A percentile compares a stretch with the other conserved stretches of the same genome.
These are phyloP conservation scores for Talaromyces thailandensis DNA, from an alignment of 495 filamentous ascomycete species.

Conservation along the genomic window DNA sequence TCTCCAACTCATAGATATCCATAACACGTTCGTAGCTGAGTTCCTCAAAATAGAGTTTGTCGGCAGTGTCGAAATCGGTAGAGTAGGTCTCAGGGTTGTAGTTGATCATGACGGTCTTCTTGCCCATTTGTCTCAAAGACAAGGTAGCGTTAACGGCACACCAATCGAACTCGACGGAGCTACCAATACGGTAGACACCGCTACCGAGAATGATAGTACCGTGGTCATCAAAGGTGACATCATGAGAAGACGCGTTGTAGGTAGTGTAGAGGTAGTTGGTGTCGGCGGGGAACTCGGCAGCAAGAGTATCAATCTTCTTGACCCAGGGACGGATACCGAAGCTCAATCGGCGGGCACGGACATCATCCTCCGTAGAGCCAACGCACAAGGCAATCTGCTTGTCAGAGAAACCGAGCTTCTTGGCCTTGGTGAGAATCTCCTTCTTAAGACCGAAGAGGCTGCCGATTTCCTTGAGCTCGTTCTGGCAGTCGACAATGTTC, in stretches of 20 bases:
- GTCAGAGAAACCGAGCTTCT: conserved; percentile 97
- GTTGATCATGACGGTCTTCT: conserved; percentile 99
- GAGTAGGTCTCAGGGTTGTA: conserved; percentile 84
- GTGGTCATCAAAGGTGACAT: conserved; percentile 92
- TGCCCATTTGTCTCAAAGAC: conserved; percentile 77
- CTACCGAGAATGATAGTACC: conserved; percentile 83
- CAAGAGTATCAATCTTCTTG: conserved; percentile 96
- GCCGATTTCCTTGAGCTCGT: conserved; percentile 79
- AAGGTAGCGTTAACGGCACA: conserved; percentile 91
- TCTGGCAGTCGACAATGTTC: conserved; percentile 86
- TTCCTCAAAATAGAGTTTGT: conserved; percentile 95
- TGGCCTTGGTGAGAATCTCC: conserved; percentile 79
- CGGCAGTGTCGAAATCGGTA: conserved; percentile 91
- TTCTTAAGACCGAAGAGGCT: conserved; percentile 78
- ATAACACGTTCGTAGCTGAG: conserved; percentile 94
- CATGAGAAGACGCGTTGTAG: conserved; percentile 93
- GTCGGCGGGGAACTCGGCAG: conserved; percentile 94
- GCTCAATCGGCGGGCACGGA: conserved; percentile 73
- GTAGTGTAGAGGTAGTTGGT: conserved; percentile 98
- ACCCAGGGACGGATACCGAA: conserved; percentile 86
- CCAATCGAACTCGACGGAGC: conserved; percentile 98
- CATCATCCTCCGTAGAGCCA: conserved; percentile 76
- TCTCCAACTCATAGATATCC: conserved; percentile 96
- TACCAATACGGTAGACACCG: conserved; percentile 94
- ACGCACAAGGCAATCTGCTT: conserved; percentile 88